Conservation (phyloP, 129 eudicot species). For the Lactuca saligna region DNA sequence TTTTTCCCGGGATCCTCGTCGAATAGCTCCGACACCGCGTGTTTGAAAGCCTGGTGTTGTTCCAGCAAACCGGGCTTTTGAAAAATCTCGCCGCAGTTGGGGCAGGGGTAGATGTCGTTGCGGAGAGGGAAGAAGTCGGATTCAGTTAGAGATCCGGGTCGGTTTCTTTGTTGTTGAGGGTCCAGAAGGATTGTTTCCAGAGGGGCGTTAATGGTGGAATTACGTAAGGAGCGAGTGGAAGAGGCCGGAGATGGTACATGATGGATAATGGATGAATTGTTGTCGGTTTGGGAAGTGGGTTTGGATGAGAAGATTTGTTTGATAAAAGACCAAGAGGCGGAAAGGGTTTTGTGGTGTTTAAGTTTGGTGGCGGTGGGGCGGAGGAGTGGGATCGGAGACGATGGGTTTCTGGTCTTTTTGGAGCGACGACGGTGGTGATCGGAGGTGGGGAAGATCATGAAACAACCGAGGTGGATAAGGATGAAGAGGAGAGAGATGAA, state of each 20-base stretch:
- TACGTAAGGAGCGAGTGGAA: constrained; percentile 37
- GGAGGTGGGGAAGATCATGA: constrained; percentile 42
- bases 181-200: neutral
- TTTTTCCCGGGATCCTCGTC: constrained; percentile 79
- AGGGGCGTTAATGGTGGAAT: constrained; percentile 2
- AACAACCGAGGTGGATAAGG: constrained; percentile 55
- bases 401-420: constrained; percentile 30
- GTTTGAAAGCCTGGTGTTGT: constrained; percentile 61
- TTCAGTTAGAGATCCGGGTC: constrained; percentile 32
- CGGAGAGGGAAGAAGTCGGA: constrained; percentile 46
- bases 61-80: constrained; percentile 54
- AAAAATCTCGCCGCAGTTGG: constrained; percentile 74
- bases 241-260: constrained; percentile 40
- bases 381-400: constrained; percentile 42
- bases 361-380: constrained; percentile 37
- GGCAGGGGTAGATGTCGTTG: constrained; percentile 70
- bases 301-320: constrained; percentile 47
- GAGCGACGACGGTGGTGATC: constrained; percentile 26
- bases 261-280: constrained; percentile 28
- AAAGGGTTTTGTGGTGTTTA: constrained; percentile 40
- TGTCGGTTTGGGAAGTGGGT: constrained; percentile 14
- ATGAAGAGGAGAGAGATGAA: constrained; percentile 46
- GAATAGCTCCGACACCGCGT: constrained; percentile 72
- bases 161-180: neutral
- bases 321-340: constrained; percentile 54